Evolutionary conservation across 2,329 filamentous ascomycete species (phyloP).

Genomic region (Phoma herbarum): DNA sequence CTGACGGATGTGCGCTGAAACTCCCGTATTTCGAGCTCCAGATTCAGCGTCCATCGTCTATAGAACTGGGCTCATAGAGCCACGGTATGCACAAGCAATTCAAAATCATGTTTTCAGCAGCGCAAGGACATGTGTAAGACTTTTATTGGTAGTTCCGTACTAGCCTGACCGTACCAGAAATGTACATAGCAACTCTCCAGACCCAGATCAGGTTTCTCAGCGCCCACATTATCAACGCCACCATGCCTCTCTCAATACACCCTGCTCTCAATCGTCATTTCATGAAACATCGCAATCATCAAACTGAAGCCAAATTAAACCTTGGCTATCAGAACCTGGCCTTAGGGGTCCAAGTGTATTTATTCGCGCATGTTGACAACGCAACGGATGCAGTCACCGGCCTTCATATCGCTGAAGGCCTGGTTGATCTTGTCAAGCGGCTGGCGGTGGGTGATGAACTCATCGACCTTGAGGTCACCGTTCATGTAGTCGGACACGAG

Average conservation of each 20-base stretch:
- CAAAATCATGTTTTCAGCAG: too few relatives aligned
- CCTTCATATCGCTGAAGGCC: conserved; percentile 93
- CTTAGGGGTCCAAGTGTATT: conserved; percentile 26
- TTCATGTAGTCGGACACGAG: conserved; percentile 90
- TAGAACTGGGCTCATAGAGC: too few relatives aligned
- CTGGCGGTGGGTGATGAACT: conserved; percentile 98
- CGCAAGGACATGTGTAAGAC: too few relatives aligned
- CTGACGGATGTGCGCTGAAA: too few relatives aligned
- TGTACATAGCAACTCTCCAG: not conserved
- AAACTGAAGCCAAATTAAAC: conserved; percentile 4
- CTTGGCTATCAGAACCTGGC: conserved; percentile 8
- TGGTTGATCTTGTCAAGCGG: conserved; percentile 82
- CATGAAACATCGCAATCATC: conserved; percentile 5
- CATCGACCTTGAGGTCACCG: conserved; percentile 94
- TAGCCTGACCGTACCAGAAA: not conserved
- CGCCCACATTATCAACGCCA: conserved; percentile 11
- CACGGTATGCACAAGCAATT: too few relatives aligned
- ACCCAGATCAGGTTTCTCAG: not conserved
- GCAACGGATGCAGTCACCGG: conserved; percentile 94
- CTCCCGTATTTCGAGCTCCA: too few relatives aligned
- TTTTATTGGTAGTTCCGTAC: too few relatives aligned
- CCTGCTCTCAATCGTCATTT: not conserved
- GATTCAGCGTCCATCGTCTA: too few relatives aligned
- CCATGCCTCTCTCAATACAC: conserved; percentile 8
- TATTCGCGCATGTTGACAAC: conserved; percentile 73